Conservation (phyloP, 805 yeast species). For the Geotrichum ghanense region DNA sequence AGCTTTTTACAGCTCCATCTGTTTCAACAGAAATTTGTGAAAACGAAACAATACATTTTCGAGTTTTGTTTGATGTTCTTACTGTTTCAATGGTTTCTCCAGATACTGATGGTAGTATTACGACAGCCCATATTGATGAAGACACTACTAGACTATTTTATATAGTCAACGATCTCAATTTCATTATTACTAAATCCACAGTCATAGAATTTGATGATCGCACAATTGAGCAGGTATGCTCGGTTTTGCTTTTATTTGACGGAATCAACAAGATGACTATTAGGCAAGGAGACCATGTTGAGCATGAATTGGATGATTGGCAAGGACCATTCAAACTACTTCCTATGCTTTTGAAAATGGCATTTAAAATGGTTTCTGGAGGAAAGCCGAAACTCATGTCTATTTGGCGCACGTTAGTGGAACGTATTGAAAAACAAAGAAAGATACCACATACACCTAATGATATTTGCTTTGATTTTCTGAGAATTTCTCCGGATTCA, state of each 20-base stretch:
- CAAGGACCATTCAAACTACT: constrained; percentile 55
- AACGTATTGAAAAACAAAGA: neutral
- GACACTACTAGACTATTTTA: constrained; percentile 70
- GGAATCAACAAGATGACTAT: constrained; percentile 66
- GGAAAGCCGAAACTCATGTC: too few species aligned
- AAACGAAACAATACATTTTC: neutral
- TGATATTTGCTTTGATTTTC: neutral
- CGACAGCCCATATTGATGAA: constrained; percentile 32
- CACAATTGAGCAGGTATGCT: constrained; percentile 43
- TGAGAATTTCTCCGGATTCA: neutral
- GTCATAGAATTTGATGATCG: neutral
- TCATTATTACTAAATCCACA: constrained; percentile 59
- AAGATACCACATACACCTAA: neutral
- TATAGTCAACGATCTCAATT: constrained; percentile 67
- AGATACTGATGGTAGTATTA: constrained; percentile 10
- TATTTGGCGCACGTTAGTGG: too few species aligned
- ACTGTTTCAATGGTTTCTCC: neutral
- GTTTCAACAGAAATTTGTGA: constrained; percentile 49
- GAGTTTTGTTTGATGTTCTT: neutral
- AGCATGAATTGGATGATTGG: constrained; percentile 82
- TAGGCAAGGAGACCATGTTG: constrained; percentile 73
- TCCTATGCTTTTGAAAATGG: constrained; percentile 49
- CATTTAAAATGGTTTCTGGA: constrained; percentile 25
- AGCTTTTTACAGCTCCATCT: constrained; percentile 82
- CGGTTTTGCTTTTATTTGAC: constrained; percentile 57